Conservation (phyloP, 2,329 filamentous ascomycete genomes). For the Xylariaceae sp. region DNA sequence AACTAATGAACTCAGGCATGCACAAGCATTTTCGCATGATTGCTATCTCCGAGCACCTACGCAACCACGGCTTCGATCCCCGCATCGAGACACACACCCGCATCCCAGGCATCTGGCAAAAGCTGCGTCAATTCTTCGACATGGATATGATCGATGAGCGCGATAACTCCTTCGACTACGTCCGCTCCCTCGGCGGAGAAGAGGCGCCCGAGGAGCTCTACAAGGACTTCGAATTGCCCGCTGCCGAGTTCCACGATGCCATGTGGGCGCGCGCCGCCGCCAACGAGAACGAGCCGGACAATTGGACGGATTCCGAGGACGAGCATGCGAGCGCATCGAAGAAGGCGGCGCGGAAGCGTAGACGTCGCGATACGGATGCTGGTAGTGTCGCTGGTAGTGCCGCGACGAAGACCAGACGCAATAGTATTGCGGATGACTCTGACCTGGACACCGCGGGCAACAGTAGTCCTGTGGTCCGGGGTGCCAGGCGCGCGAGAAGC, state of each 20-base stretch:
- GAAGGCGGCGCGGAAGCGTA: conserved; percentile 38
- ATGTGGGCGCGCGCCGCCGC: conserved; percentile 44
- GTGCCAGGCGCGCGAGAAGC: conserved; percentile 40
- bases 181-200: conserved; percentile 19
- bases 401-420: conserved; percentile 40
- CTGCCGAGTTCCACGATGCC: conserved; percentile 40
- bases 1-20: conserved; percentile 57
- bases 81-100: conserved; percentile 70
- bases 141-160: conserved; percentile 80
- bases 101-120: conserved; percentile 87
- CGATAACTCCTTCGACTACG: conserved; percentile 55
- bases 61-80: conserved; percentile 73
- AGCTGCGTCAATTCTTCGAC: conserved; percentile 78
- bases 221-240: conserved; percentile 60
- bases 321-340: conserved; percentile 35
- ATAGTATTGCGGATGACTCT: conserved; percentile 49
- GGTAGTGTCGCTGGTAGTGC: conserved; percentile 44
- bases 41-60: conserved; percentile 72
- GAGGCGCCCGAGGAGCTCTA: conserved; percentile 52
- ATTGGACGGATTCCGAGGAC: conserved; percentile 41
- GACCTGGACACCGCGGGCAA: conserved; percentile 42
- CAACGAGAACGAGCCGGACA: conserved; percentile 45
- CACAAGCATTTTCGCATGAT: conserved; percentile 94
- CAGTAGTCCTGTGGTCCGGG: conserved; percentile 37
- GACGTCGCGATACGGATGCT: conserved; percentile 39